Evolutionary conservation across 345 rosid genomes (phyloP).

Genomic region (Pugionium cornutum): DNA sequence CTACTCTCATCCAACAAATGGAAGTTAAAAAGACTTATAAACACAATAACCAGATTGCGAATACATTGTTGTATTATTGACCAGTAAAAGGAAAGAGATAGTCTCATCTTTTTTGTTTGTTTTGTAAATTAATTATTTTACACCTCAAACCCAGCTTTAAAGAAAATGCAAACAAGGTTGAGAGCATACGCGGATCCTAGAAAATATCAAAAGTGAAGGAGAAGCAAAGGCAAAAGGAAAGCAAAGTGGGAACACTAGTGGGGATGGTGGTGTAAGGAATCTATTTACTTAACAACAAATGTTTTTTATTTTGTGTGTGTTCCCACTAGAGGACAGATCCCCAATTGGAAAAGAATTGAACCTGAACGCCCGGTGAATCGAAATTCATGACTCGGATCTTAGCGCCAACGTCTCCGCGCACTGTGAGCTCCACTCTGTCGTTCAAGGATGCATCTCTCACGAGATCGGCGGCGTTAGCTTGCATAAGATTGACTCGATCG

Average conservation of each 20-base stretch:
- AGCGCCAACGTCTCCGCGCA: conserved; percentile 84
- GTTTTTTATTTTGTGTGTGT: neutral
- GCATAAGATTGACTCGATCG: conserved; percentile 80
- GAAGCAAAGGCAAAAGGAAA: conserved; percentile 40
- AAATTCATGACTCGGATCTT: conserved; percentile 88
- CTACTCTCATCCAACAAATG: neutral
- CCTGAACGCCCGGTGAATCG: conserved; percentile 98
- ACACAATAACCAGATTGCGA: neutral
- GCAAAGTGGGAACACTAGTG: conserved; percentile 36
- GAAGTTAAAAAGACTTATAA: neutral
- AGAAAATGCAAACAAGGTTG: neutral
- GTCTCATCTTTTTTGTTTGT: no score
- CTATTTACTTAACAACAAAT: conserved; percentile 31
- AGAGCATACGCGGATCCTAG: conserved; percentile 32
- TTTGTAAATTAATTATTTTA: no score
- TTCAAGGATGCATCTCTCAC: conserved; percentile 82
- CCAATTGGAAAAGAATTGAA: conserved; percentile 21
- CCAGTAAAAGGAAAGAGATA: no score
- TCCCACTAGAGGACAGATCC: conserved; percentile 31
- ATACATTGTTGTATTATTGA: neutral
- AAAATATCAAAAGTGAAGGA: conserved; percentile 36
- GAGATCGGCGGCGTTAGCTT: conserved; percentile 72
- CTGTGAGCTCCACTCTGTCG: conserved; percentile 79
- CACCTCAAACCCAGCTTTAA: no score
- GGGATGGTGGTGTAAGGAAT: conserved; percentile 39